Conservation (phyloP, 2,329 filamentous ascomycete species). For the Cytospora chrysosperma region DNA sequence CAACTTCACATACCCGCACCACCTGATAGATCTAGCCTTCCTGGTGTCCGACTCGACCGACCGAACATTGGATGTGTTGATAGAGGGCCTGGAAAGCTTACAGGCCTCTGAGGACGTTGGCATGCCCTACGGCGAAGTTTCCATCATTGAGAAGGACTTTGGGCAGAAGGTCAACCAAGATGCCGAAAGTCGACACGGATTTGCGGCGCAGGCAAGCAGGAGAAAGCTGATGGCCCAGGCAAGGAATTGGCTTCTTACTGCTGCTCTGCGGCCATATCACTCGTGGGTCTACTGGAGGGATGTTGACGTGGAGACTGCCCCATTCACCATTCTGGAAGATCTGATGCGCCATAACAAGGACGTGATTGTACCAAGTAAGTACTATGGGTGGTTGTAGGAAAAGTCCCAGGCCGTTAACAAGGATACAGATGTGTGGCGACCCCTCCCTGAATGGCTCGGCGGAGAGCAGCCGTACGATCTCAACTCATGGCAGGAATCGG, state of each 20-base stretch:
- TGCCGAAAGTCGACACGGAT: slow-evolving; percentile 95
- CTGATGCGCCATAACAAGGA: slow-evolving; percentile 99
- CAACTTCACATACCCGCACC: slow-evolving; percentile 96
- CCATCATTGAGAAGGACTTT: slow-evolving; percentile 98
- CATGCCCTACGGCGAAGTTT: slow-evolving; percentile 91
- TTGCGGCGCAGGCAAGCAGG: slow-evolving; percentile 89
- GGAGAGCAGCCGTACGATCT: slow-evolving; percentile 98
- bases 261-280: slow-evolving; percentile 88
- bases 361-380: slow-evolving; percentile 95
- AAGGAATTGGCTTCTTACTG: slow-evolving; percentile 93
- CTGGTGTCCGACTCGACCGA: slow-evolving; percentile 97
- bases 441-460: slow-evolving; percentile 97
- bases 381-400: not conserved
- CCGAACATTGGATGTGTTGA: slow-evolving; percentile 74
- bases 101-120: slow-evolving; percentile 78
- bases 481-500: slow-evolving; percentile 99
- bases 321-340: slow-evolving; percentile 94
- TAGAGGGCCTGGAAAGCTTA: slow-evolving; percentile 71
- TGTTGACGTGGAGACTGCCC: slow-evolving; percentile 96
- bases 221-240: slow-evolving; percentile 98
- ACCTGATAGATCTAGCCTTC: slow-evolving; percentile 94
- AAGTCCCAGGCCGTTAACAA: slow-evolving; percentile 9
- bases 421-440: slow-evolving; percentile 89
- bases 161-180: slow-evolving; percentile 97
- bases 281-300: slow-evolving; percentile 99